phyloP scores from a whole-genome alignment of 176 grass and related monocot genomes.

The Tillandsia fasciculata region DNA sequence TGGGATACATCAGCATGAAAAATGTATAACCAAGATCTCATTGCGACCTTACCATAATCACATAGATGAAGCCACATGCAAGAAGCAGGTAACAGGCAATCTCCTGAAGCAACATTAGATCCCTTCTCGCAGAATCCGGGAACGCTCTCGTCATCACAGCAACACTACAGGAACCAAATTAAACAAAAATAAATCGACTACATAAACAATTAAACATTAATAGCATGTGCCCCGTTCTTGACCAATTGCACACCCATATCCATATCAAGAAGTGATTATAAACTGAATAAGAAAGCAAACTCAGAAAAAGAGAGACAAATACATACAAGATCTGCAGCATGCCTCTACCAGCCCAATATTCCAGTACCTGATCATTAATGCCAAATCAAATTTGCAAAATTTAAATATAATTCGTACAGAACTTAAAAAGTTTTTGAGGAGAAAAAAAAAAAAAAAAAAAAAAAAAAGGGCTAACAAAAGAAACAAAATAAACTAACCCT shows the following conservation, averaged over 20 bases:
- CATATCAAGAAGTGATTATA: too few species aligned
- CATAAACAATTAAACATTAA: background rate
- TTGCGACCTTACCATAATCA: constrained; percentile 53
- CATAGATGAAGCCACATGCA: constrained; percentile 70
- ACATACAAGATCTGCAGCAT: constrained; percentile 98
- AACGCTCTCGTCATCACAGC: constrained; percentile 96
- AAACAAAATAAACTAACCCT: constrained; percentile 26
- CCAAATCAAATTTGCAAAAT: background rate
- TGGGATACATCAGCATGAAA: background rate
- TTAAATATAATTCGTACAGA: background rate
- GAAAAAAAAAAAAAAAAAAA: constrained; percentile 4
- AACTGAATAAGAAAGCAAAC: background rate
- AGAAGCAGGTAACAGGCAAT: constrained; percentile 89
- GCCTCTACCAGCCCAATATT: constrained; percentile 74
- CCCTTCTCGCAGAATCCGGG: constrained; percentile 37
- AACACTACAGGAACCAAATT: constrained; percentile 41
- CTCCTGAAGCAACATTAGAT: constrained; percentile 76
- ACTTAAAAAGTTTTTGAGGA: background rate
- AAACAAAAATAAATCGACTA: background rate
- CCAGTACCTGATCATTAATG: constrained; percentile 41
- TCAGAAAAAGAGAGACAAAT: background rate
- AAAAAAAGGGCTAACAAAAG: constrained; percentile 5
- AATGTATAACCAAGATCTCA: background rate
- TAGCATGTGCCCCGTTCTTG: background rate
- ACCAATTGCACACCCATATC: too few species aligned